Base-by-base conservation (phyloP, 495 filamentous ascomycete species). In the Penicillium bovifimosum region DNA sequence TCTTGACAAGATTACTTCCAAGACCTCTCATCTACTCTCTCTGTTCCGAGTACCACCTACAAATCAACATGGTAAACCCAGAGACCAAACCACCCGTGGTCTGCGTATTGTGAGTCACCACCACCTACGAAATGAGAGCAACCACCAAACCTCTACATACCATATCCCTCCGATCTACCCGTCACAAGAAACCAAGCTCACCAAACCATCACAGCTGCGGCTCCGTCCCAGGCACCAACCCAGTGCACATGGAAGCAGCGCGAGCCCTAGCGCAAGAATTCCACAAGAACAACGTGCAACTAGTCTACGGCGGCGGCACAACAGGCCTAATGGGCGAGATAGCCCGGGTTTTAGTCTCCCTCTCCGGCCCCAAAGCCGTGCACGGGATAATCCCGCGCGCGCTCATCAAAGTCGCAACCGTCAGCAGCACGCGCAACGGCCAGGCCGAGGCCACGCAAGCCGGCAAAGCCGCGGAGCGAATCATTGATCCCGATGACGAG, bases 271-370 rank as follows among this genome's bases (percentile, higher is more conserved):
- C 86, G 34, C 70, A 77, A 20, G 75, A 77, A 55, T 83, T 98
- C 72, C 81, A 88, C 68, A 72, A 79, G 50, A 75, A 88, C 60
- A 83, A 85, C 58, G 86, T 95, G 57, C 74, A 76, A 2, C 83
- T 98, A 28, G 87, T 97, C 47, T 98, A 96, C 69, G 93, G 93
- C 62, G 93, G 95, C 53, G 93, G 93, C 60, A 96, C 95, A 14
- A 82, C 86, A 6, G 93, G 93, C 7, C 76, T 98, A 18, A 98
- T 98, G 93, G 93, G 93, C 57, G 90, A 95, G 57, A 62, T 98
- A 0, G 88, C 93, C 27, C 81, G 82, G 39, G 91, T 90, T 0
- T 83, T 97, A n/a, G 89, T 95, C 61, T 76, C 82, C 0, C 84
- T 96, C 35, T 84, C 86, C 16, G 95, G 93, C 0, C 89, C 90